These are phyloP conservation scores for Cyanodermella asteris DNA, from an alignment of 2,329 filamentous ascomycete genomes.

Conservation along the genomic window DNA sequence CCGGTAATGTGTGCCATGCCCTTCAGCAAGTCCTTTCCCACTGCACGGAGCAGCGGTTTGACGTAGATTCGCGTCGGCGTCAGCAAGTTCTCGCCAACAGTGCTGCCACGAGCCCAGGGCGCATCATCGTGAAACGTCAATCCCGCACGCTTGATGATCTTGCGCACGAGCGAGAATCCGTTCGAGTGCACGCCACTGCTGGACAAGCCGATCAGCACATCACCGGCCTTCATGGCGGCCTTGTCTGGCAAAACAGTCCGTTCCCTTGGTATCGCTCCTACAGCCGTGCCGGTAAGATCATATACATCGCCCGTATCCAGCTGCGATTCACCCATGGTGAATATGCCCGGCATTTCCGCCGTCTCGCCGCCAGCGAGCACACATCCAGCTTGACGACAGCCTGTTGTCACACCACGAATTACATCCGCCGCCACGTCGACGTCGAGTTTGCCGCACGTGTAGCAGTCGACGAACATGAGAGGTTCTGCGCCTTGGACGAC, in stretches of 20 bases:
- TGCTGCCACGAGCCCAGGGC: conserved; percentile 44
- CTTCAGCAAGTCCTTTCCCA: conserved; percentile 46
- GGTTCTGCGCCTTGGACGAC: conserved; percentile 90
- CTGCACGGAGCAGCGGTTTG: conserved; percentile 48
- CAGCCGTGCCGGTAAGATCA: conserved; percentile 75
- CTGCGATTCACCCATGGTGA: conserved; percentile 45
- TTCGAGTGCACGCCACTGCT: conserved; percentile 88
- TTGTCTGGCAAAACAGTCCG: conserved; percentile 51
- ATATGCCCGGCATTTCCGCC: conserved; percentile 95
- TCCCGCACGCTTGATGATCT: conserved; percentile 54
- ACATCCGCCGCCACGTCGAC: conserved; percentile 61
- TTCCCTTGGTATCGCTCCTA: conserved; percentile 54
- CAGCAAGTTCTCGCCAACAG: conserved; percentile 54
- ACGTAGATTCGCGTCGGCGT: conserved; percentile 92
- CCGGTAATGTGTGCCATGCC: conserved; percentile 95
- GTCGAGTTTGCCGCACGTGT: conserved; percentile 75
- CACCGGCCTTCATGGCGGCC: conserved; percentile 54
- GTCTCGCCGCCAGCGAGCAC: conserved; percentile 94
- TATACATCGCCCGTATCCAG: conserved; percentile 38
- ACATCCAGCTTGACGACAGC: conserved; percentile 66
- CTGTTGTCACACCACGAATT: conserved; percentile 70
- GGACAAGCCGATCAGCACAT: conserved; percentile 65
- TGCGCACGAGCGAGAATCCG: conserved; percentile 88
- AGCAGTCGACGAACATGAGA: conserved; percentile 94
- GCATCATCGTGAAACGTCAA: conserved; percentile 49